Conservation (phyloP, 1,139 yeast genomes). For the Geotrichum klebahnii region DNA sequence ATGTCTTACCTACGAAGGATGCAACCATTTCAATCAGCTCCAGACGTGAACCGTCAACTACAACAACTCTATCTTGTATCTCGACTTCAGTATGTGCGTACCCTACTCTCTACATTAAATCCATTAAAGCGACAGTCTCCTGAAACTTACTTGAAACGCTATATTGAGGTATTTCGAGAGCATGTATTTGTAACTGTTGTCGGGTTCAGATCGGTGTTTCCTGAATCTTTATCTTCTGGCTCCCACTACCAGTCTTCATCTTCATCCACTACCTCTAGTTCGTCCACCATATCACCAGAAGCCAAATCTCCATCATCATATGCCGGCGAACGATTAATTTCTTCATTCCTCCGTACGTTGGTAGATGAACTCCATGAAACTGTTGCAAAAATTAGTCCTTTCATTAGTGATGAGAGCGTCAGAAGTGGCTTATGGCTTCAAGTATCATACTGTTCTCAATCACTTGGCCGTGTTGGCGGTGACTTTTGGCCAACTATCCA, state of each 20-base stretch:
- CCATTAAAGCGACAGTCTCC: constrained; percentile 51
- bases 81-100: constrained; percentile 36
- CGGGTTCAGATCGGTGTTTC: constrained; percentile 61
- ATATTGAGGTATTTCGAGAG: constrained; percentile 79
- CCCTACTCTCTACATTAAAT: constrained; percentile 50
- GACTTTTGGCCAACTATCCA: constrained; percentile 51
- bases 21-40: constrained; percentile 31
- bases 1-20: constrained; percentile 66
- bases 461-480: constrained; percentile 63
- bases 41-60: constrained; percentile 27
- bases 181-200: constrained; percentile 69
- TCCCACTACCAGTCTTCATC: neutral
- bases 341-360: constrained; percentile 44
- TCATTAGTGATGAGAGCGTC: constrained; percentile 44
- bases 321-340: constrained; percentile 38
- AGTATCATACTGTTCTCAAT: constrained; percentile 69
- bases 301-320: constrained; percentile 1
- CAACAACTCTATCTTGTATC: constrained; percentile 39
- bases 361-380: constrained; percentile 39
- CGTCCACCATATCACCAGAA: neutral
- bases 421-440: constrained; percentile 66
- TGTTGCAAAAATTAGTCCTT: constrained; percentile 41
- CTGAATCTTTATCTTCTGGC: constrained; percentile 26
- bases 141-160: constrained; percentile 70
- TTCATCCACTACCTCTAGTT: neutral